Evolutionary conservation across 2,329 filamentous ascomycete genomes (phyloP).

Genomic region (Verticillium klebahnii): DNA sequence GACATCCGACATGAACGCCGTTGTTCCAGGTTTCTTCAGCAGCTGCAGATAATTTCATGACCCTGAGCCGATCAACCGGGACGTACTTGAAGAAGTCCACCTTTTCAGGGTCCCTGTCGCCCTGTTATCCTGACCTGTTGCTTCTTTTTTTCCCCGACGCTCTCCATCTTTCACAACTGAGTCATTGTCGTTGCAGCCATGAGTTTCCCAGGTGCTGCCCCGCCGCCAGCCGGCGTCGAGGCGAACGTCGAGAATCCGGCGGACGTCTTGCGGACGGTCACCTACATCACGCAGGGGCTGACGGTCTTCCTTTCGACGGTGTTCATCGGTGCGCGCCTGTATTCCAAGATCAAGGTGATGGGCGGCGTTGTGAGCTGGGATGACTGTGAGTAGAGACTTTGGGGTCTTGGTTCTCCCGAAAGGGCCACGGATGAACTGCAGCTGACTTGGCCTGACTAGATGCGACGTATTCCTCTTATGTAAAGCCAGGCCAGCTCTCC

Average conservation of each 20-base stretch:
- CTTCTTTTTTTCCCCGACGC: background rate
- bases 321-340: constrained; percentile 19
- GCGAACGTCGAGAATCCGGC: constrained; percentile 19
- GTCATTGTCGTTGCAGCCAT: background rate
- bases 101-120: background rate
- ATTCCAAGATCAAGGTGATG: constrained; percentile 17
- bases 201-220: constrained; percentile 3
- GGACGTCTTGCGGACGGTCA: constrained; percentile 20
- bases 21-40: background rate
- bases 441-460: background rate
- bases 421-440: background rate
- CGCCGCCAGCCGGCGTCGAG: constrained; percentile 19
- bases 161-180: background rate
- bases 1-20: background rate
- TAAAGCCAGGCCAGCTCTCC: background rate
- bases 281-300: constrained; percentile 21
- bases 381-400: constrained; percentile 18
- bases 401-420: too few species aligned
- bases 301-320: constrained; percentile 19
- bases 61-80: background rate
- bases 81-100: background rate
- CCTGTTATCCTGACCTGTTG: background rate
- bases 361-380: constrained; percentile 14
- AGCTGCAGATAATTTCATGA: background rate
- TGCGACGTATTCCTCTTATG: constrained; percentile 6